Evolutionary conservation across 208 protist species (phyloP), one percentile per base, ranked within the genome.

Genomic region (Acanthamoeba castellanii): DNA sequence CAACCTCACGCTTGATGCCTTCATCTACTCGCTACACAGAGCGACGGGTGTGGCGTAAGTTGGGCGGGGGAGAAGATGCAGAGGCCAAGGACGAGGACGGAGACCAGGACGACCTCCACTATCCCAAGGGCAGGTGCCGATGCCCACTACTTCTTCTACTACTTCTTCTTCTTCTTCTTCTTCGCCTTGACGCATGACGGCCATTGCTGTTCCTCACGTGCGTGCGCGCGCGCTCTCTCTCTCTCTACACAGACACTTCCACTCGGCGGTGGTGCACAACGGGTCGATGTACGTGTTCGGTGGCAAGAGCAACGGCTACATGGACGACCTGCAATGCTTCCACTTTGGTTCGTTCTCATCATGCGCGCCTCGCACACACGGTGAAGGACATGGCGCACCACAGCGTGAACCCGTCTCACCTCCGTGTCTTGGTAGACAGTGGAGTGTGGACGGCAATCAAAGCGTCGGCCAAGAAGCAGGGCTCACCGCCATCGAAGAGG

Each of bases 231-330:
- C 30, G 70, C 52, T 50, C 32, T 85, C 76, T 57, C 50, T 22
- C 45, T 27, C 45, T 16, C 76, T 57, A 3, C 50, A 2, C 68
- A 78, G 91, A 30, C 91, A 94, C 34, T 94, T 94, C 72, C 91
- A 94, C 74, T 55, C 91, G 1, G 61, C 47, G 1, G 72, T 61
- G 22, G 91, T 81, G 20, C 57, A 68, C 61, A 52, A 70, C 14
- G 74, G 74, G 4, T 76, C 72, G 18, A 81, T 94, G 66, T 94
- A 94, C 61, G 61, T 94, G 42, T 87, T 64, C 57, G 91, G 91
- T 0, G 91, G 91, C 34, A 94, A 94, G 91, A 81, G 59, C 91
- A 94, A 94, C 72, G 91, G 91, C 32, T 94, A 94, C 72, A 47
- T 64, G 42, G 70, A 55, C 30, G 91, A 94, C 50, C 70, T 94